Conservation (phyloP, 1,139 yeast species). For the Nakaseomyces delphensis region DNA sequence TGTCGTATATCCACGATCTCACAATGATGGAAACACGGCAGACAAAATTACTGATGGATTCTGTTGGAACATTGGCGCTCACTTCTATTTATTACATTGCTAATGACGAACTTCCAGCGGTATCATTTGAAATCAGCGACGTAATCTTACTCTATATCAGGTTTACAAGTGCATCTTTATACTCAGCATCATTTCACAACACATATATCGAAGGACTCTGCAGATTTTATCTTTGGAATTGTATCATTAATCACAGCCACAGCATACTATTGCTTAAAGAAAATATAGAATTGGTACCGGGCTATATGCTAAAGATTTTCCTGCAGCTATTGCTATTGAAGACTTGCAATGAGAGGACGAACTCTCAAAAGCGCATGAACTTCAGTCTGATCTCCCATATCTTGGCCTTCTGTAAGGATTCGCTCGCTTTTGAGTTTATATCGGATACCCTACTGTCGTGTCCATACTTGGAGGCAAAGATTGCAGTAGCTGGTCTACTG, state of each 20-base stretch:
- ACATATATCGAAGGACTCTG: constrained; percentile 35
- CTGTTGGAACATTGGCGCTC: constrained; percentile 26
- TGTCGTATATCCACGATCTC: constrained; percentile 1
- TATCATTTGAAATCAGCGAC: constrained; percentile 19
- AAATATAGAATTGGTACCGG: constrained; percentile 18
- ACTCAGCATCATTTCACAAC: constrained; percentile 22
- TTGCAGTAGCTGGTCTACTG: constrained; percentile 54
- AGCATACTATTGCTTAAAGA: neutral
- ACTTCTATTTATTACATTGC: constrained; percentile 22
- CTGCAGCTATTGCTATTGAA: constrained; percentile 40
- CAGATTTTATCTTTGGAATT: constrained; percentile 38
- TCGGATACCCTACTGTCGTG: constrained; percentile 58
- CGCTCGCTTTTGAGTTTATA: constrained; percentile 50
- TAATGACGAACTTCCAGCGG: constrained; percentile 11
- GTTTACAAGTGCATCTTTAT: constrained; percentile 33
- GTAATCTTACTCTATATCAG: constrained; percentile 31
- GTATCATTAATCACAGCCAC: constrained; percentile 17
- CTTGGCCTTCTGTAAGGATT: constrained; percentile 49
- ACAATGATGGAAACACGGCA: constrained; percentile 23
- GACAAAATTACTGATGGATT: constrained; percentile 28
- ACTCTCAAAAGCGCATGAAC: constrained; percentile 23
- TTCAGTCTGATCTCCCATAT: constrained; percentile 48
- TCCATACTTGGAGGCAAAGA: constrained; percentile 54
- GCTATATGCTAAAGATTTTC: constrained; percentile 33
- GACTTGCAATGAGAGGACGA: constrained; percentile 30